phyloP scores from a whole-genome alignment of 306 rosid genomes.

The Cucurbita argyrosperma region DNA sequence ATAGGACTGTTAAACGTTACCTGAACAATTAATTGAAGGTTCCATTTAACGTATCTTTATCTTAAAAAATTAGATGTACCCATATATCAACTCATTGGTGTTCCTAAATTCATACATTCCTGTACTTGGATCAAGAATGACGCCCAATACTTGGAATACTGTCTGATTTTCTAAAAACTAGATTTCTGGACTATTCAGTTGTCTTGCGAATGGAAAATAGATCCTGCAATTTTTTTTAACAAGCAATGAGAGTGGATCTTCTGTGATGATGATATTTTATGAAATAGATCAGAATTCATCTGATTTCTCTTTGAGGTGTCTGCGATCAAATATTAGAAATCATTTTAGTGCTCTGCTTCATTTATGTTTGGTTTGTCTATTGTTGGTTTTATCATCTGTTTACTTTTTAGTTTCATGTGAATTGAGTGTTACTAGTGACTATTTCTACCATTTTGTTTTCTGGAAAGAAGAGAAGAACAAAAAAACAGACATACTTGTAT shows the following conservation, averaged over 20 bases:
- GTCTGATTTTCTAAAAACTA: not conserved
- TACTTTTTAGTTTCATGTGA: not conserved
- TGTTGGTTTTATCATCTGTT: not conserved
- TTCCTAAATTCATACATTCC: not conserved
- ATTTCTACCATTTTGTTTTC: not conserved
- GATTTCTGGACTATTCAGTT: not conserved
- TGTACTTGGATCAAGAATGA: not conserved
- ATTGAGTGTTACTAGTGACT: not conserved
- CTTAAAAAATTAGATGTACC: not conserved
- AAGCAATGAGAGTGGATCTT: not conserved
- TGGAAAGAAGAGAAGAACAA: not conserved
- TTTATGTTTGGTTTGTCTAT: not conserved
- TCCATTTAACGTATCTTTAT: not conserved
- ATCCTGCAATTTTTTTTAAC: not conserved
- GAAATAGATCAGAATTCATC: not conserved
- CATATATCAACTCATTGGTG: not conserved
- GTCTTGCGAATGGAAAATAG: constrained; percentile 1
- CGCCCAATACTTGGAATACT: not conserved
- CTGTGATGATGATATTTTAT: not conserved
- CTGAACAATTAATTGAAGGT: not conserved
- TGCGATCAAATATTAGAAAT: not conserved
- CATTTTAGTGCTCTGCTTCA: not conserved
- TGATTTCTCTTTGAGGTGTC: not conserved
- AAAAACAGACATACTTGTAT: not conserved
- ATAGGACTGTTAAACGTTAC: not conserved